Evolutionary conservation across 345 rosid species (phyloP), one percentile per base, ranked within the genome.

Genomic region (Erucastrum elatum): DNA sequence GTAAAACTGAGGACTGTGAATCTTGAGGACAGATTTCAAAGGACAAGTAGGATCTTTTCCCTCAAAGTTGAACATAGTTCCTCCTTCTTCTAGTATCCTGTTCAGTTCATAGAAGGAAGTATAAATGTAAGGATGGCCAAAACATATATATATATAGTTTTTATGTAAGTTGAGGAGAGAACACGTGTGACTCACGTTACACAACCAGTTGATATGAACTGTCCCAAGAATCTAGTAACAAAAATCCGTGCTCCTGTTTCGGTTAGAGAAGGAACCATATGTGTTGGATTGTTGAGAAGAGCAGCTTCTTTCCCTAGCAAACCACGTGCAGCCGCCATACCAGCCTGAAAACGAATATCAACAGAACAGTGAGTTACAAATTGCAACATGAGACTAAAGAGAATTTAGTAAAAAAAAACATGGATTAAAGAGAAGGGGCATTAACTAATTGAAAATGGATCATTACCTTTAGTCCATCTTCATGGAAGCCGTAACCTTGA

Each of bases 401-500:
- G 21, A 21, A 21, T 21, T 21, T 21, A 21, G 21, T 21, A 21
- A 21, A 21, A 21, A 21, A 6, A 39, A 44, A 58, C 9, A 17
- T 21, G 6, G 10, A 6, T 46, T 10, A 4, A 16, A 25, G 51
- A 30, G 15, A 15, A 27, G 5, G 0, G 9, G 1, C 15, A 31
- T 31, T 16, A 56, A 0, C 63, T 29, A 8, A 61, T 49, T 62
- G 58, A 41, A 15, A 25, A 2, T 35, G 53, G 44, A 64, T 64
- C 8, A 4, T 76, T 87, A 81, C 97, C 97, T 91, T 94, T 35
- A 94, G 81, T 74, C 97, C 96, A 61, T 94, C 98, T 84, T 94
- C 98, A 80, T 92, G 99, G 84, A 92, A 94, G 75, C 98, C 99
- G 79, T 92, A 91, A 53, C 98, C 98, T 92, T 86, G 94, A 83